phyloP scores from a whole-genome alignment of 768 basidiomycete genomes.

The Russula sp. region DNA sequence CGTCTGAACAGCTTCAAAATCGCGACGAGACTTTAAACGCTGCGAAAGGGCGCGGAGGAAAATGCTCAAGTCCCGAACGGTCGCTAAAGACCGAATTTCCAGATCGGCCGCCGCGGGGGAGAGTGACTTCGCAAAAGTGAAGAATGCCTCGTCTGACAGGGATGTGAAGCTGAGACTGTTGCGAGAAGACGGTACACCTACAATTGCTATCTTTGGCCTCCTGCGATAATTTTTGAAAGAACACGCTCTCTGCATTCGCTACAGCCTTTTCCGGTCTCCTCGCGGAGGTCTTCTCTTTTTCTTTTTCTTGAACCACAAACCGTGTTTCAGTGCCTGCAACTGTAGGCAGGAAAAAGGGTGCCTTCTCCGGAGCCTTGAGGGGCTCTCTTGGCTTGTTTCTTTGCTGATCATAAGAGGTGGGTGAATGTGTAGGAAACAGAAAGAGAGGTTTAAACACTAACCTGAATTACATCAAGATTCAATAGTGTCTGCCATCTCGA shows the following conservation, averaged over 20 bases:
- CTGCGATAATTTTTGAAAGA: constrained; percentile 54
- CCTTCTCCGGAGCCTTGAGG: constrained; percentile 90
- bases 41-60: constrained; percentile 71
- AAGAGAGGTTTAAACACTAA: constrained; percentile 28
- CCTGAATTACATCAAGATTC: constrained; percentile 91
- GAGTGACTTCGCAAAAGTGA: constrained; percentile 74
- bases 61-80: constrained; percentile 49
- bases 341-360: constrained; percentile 96
- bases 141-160: constrained; percentile 69
- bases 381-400: constrained; percentile 96
- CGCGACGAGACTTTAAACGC: constrained; percentile 70
- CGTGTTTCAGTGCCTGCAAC: constrained; percentile 80
- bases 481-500: constrained; percentile 96
- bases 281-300: constrained; percentile 37
- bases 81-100: constrained; percentile 74
- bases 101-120: constrained; percentile 89
- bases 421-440: not conserved
- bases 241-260: constrained; percentile 54
- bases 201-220: constrained; percentile 58
- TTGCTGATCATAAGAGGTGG: constrained; percentile 42
- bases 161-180: constrained; percentile 5
- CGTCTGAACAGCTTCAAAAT: constrained; percentile 94
- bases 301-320: constrained; percentile 53
- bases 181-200: constrained; percentile 36
- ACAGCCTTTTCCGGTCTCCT: constrained; percentile 47